Base-by-base conservation (phyloP, 2,329 filamentous ascomycete genomes). In the Kalaharituber pfeilii region DNA sequence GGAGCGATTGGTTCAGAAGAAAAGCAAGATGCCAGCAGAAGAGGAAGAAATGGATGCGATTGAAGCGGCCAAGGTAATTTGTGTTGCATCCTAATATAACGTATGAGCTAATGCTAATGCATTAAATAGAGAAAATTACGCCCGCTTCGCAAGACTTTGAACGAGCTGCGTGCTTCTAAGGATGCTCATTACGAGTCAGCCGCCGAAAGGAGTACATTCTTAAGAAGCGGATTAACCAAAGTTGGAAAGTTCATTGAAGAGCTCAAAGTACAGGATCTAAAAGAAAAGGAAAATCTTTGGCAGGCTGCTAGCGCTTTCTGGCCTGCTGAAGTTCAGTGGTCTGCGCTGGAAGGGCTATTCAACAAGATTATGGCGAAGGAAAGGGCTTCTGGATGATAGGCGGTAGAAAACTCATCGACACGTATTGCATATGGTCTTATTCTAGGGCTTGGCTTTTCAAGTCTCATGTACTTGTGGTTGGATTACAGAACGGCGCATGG, bases 211-310 rank as follows among this genome's bases (percentile, higher is more conserved):
- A 47, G 42, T 47, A 4, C 42, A 47, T 47, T 47, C 11, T 47
- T 47, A 25, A 3, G 42, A 13, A 47, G 42, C 2, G 42, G 22
- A 22, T 25, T 47, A 22, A 47, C 42, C 15, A 47, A 47, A 22
- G 42, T 47, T 47, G 42, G 42, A 15, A 47, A 47, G 15, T 47
- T 47, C 42, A 47, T 47, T 47, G 42, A 47, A 25, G 42, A 22
- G n/a, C 42, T 47, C 24, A 47, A 47, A 11, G 15, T 22, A 22
- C 42, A 20, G 13, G 25, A 47, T 47, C 18, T 13, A 11, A 47
- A 47, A 22, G 42, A 47, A 25, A 22, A 15, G 18, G 42, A 47
- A 22, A 20, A 47, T 47, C 22, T 47, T 18, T 47, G 42, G 42
- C 42, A 47, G 22, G 42, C 42, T 47, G 42, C 42, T 22, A 47